Evolutionary conservation across 108 stramenopile genomes (phyloP), one percentile per base, ranked within the genome.

Genomic region (Asterionellopsis glacialis): DNA sequence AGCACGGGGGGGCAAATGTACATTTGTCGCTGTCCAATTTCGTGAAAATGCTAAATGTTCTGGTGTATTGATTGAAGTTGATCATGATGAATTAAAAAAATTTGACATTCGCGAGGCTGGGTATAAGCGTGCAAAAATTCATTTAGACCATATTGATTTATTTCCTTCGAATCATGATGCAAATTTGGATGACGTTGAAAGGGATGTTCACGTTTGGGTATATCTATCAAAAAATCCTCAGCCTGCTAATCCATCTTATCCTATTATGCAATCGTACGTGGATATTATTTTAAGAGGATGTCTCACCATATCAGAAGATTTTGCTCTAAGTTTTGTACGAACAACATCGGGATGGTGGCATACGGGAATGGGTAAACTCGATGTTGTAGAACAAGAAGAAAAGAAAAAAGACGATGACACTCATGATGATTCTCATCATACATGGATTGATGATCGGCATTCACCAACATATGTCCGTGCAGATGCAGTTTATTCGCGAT

Each of bases 271-370:
- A 61, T 74, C 73, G 16, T 88, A 88, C 52, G 77, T 88, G 13
- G 87, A 88, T 65, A 78, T 82, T 19, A 82, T 82, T 18, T 51
- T 85, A 55, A 55, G 83, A 53, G 87, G 87, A 11, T 88, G 83
- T 53, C 59, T 84, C 12, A 57, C 66, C 13, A 82, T 84, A 47
- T 76, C 76, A 7, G 56, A 61, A 44, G 80, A 68, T 24, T 84
- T 84, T 64, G 79, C 81, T 7, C 42, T 39, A 22, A 57, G 68
- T 27, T 84, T 82, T 43, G 59, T 87, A 11, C 24, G 51, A 58
- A 74, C 68, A 0, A 88, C 87, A 39, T 50, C 68, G 21, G 87
- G 87, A 7, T 88, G 87, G 87, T 69, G 76, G 70, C 71, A 33
- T 33, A 7, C 33, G 7, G 33, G 33, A 2, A 33, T n/a, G n/a